phyloP scores from a whole-genome alignment of 176 grass and related monocot species.

The Chloris gayana region DNA sequence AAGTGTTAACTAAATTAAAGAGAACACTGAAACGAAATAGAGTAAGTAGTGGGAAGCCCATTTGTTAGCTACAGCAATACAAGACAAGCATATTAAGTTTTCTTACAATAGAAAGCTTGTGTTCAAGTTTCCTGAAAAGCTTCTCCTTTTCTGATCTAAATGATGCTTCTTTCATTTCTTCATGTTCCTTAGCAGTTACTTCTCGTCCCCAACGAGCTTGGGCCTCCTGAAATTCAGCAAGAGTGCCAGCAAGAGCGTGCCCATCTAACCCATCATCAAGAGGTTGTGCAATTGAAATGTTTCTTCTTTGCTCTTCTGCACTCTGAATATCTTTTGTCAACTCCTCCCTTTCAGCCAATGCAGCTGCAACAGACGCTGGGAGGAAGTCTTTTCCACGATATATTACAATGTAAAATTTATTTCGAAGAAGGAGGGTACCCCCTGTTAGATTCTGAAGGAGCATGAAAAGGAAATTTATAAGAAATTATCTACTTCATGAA shows the following conservation, averaged over 20 bases:
- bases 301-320: conserved; percentile 78
- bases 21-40: conserved; percentile 12
- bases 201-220: conserved; percentile 90
- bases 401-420: conserved; percentile 96
- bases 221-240: conserved; percentile 92
- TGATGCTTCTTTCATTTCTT: conserved; percentile 84
- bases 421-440: conserved; percentile 87
- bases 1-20: background rate
- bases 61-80: conserved; percentile 15
- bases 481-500: conserved; percentile 19
- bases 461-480: conserved; percentile 31
- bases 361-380: conserved; percentile 65
- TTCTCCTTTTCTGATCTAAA: conserved; percentile 75
- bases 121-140: conserved; percentile 76
- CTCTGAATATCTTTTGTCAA: conserved; percentile 79
- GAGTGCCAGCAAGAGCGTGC: conserved; percentile 81
- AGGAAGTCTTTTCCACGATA: conserved; percentile 97
- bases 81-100: conserved; percentile 28
- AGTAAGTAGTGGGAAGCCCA: background rate
- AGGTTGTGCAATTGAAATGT: conserved; percentile 37
- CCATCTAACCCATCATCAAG: conserved; percentile 45
- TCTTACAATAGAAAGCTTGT: conserved; percentile 90
- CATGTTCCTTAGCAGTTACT: conserved; percentile 74
- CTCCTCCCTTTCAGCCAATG: conserved; percentile 84
- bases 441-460: conserved; percentile 74